Evolutionary conservation across 2,329 filamentous ascomycete genomes (phyloP).

Genomic region (Fusarium napiforme): DNA sequence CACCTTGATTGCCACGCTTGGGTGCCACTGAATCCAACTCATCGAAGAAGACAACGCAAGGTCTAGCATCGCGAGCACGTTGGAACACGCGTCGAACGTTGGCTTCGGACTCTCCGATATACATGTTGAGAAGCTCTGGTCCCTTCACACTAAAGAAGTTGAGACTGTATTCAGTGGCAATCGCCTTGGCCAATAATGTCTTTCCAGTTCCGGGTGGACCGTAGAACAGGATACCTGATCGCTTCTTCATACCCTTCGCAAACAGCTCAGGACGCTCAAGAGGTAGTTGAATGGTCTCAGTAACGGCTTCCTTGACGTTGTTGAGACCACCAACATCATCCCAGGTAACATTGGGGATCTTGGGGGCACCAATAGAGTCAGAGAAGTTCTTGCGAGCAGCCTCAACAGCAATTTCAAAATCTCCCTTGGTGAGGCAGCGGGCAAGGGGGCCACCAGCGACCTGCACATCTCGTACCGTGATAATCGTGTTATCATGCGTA

Average conservation of each 20-base stretch:
- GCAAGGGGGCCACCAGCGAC: conserved; percentile 85
- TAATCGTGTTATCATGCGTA: conserved; percentile 50
- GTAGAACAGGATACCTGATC: conserved; percentile 92
- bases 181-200: conserved; percentile 91
- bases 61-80: conserved; percentile 83
- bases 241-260: conserved; percentile 97
- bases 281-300: conserved; percentile 94
- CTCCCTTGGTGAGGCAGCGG: conserved; percentile 79
- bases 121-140: conserved; percentile 93
- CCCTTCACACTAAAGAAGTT: conserved; percentile 97
- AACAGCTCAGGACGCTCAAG: conserved; percentile 93
- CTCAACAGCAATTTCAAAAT: conserved; percentile 94
- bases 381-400: conserved; percentile 98
- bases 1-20: conserved; percentile 95
- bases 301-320: conserved; percentile 96
- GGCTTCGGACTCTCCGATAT: conserved; percentile 93
- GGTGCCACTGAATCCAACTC: conserved; percentile 94
- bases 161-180: conserved; percentile 91
- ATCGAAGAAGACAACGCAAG: conserved; percentile 94
- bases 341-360: conserved; percentile 97
- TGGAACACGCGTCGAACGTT: conserved; percentile 92
- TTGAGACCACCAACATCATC: conserved; percentile 93
- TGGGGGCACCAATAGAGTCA: conserved; percentile 95
- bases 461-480: conserved; percentile 85
- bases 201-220: conserved; percentile 92